A percentile compares a stretch with the other conserved stretches of the same genome.
Conservation (phyloP, 2,329 filamentous ascomycete species). For the Ophiosphaerella korrae region DNA sequence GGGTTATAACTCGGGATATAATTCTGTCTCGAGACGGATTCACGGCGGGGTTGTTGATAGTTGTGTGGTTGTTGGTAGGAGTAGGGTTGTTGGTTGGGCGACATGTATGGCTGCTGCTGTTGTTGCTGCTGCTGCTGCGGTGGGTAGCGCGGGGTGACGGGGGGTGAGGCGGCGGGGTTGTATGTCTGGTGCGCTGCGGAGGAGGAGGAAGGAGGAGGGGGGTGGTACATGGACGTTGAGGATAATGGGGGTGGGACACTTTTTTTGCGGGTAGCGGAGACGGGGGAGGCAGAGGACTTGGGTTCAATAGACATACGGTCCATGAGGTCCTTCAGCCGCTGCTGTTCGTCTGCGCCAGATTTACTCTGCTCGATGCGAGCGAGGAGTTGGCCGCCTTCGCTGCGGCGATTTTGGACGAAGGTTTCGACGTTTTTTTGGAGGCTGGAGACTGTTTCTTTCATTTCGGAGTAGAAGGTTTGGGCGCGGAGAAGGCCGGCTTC, state of each 20-base stretch:
- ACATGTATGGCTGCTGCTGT: conserved; percentile 42
- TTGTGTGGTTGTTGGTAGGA: conserved; percentile 40
- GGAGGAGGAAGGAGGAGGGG: conserved; percentile 36
- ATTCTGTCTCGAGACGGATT: conserved; percentile 30
- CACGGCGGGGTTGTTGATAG: conserved; percentile 39
- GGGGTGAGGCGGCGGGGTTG: conserved; percentile 55
- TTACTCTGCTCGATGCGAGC: conserved; percentile 84
- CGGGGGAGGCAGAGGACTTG: conserved; percentile 35
- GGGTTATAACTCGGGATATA: conserved; percentile 44
- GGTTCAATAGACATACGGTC: conserved; percentile 88
- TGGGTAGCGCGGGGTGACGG: conserved; percentile 54
- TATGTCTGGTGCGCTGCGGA: conserved; percentile 51
- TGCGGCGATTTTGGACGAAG: conserved; percentile 91
- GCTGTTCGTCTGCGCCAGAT: conserved; percentile 80
- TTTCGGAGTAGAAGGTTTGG: conserved; percentile 92
- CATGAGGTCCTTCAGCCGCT: conserved; percentile 87
- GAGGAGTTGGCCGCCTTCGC: conserved; percentile 88
- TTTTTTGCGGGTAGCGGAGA: conserved; percentile 39
- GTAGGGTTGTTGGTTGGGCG: conserved; percentile 31
- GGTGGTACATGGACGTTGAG: conserved; percentile 33
- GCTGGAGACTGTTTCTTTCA: conserved; percentile 92
- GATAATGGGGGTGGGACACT: conserved; percentile 50
- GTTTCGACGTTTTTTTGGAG: conserved; percentile 94
- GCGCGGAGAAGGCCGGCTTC: conserved; percentile 84
- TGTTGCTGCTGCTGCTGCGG: conserved; percentile 27